phyloP scores from a whole-genome alignment of 768 basidiomycete genomes.

The Pholiota microspora region DNA sequence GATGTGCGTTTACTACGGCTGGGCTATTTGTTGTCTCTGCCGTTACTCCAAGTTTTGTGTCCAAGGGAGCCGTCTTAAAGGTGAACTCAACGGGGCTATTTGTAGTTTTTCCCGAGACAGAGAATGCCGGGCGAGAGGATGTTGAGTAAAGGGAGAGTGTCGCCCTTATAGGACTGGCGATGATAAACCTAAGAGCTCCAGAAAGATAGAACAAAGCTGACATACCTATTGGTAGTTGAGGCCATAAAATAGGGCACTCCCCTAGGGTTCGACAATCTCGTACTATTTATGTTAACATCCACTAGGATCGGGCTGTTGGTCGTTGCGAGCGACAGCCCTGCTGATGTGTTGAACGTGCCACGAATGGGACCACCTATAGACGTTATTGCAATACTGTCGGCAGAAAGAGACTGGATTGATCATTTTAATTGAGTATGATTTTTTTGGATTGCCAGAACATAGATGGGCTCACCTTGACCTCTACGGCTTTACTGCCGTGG shows the following conservation, averaged over 20 bases:
- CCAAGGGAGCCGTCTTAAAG: neutral
- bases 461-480: conserved; percentile 27
- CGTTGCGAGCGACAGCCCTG: conserved; percentile 36
- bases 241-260: neutral
- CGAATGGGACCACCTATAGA: conserved; percentile 20
- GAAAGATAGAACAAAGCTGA: neutral
- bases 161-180: neutral
- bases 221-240: neutral
- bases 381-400: conserved; percentile 1
- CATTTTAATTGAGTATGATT: neutral
- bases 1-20: neutral
- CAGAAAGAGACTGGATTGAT: conserved; percentile 4
- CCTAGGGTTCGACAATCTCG: conserved; percentile 3
- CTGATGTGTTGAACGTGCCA: conserved; percentile 38
- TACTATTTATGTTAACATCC: conserved; percentile 34
- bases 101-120: neutral
- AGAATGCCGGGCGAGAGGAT: neutral
- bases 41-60: neutral
- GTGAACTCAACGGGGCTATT: conserved; percentile 9
- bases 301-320: conserved; percentile 39
- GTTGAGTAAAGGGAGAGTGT: neutral
- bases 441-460: neutral
- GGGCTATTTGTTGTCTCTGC: neutral
- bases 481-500: conserved; percentile 28
- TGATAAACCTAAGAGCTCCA: neutral